A percentile compares a stretch with the other conserved stretches of the same genome.
These are phyloP conservation scores for Teratosphaeria nubilosa DNA, from an alignment of 2,329 filamentous ascomycete genomes.

Conservation along the genomic window DNA sequence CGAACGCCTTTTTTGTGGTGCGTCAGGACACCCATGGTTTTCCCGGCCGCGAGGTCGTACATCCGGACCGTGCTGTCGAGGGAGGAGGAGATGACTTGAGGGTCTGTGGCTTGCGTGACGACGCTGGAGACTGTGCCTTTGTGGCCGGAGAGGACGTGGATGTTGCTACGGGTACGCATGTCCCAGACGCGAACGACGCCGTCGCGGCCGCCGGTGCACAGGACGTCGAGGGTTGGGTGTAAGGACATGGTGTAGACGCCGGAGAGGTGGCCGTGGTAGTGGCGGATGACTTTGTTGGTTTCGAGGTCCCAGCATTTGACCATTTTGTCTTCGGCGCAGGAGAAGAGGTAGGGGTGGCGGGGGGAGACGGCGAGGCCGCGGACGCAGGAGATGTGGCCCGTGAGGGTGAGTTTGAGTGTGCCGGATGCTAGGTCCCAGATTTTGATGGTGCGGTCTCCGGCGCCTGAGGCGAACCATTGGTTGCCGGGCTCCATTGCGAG, in stretches of 20 bases:
- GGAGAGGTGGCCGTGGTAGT: conserved; percentile 94
- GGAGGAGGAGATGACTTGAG: conserved; percentile 88
- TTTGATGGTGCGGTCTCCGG: conserved; percentile 94
- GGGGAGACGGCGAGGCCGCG: conserved; percentile 86
- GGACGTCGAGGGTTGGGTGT: conserved; percentile 89
- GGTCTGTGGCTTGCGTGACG: conserved; percentile 90
- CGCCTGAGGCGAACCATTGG: conserved; percentile 93
- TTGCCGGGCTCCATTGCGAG: conserved; percentile 92
- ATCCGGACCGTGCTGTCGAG: conserved; percentile 83
- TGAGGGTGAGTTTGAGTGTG: conserved; percentile 72
- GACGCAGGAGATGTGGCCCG: conserved; percentile 89
- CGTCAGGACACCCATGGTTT: conserved; percentile 89
- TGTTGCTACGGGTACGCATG: conserved; percentile 91
- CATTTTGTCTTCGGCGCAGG: conserved; percentile 98
- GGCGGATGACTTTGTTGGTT: conserved; percentile 97
- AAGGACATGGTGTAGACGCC: conserved; percentile 88
- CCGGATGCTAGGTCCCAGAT: conserved; percentile 95
- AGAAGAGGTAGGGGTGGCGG: conserved; percentile 92
- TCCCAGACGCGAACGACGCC: conserved; percentile 96
- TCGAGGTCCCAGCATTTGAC: conserved; percentile 99
- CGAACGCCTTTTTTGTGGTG: conserved; percentile 98
- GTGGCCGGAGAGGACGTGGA: conserved; percentile 87
- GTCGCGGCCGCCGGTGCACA: conserved; percentile 89
- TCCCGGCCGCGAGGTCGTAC: conserved; percentile 93
- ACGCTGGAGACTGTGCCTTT: conserved; percentile 82